Evolutionary conservation across 1,284 basidiomycete genomes (phyloP).

Genomic region (Irpex lacteus): DNA sequence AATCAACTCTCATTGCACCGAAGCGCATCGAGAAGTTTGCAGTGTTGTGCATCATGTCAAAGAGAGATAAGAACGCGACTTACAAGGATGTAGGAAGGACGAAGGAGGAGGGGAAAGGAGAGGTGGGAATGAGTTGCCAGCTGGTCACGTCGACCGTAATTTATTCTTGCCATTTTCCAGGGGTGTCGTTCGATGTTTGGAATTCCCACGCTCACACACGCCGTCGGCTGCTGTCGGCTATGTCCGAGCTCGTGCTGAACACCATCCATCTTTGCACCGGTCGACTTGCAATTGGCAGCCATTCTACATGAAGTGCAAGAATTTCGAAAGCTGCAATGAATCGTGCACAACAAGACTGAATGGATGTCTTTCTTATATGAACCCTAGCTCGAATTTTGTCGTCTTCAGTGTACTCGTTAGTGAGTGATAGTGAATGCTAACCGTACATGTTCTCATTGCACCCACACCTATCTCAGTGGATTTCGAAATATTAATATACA

Average conservation of each 20-base stretch:
- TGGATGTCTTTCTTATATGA: too few species aligned
- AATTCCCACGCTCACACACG: not conserved
- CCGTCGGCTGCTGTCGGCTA: not conserved
- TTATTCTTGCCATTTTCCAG: not conserved
- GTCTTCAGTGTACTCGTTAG: not conserved
- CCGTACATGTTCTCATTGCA: too few species aligned
- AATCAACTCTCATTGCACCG: constrained; percentile 22
- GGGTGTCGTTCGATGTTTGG: constrained; percentile 1
- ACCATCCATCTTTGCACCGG: not conserved
- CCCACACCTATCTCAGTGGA: too few species aligned
- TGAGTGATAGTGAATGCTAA: not conserved
- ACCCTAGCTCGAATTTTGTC: too few species aligned
- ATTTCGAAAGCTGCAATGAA: too few species aligned
- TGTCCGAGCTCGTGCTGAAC: not conserved
- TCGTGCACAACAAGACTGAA: too few species aligned
- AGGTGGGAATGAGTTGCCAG: not conserved
- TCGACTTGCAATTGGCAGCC: too few species aligned
- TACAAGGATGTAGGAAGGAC: constrained; percentile 2
- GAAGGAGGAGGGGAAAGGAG: not conserved
- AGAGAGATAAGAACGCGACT: not conserved
- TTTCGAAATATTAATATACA: too few species aligned
- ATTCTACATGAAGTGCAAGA: too few species aligned
- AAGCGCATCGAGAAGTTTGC: constrained; percentile 14
- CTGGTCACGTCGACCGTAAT: not conserved
- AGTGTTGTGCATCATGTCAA: constrained; percentile 15